Evolutionary conservation across 352 stramenopile genomes (phyloP), one percentile per base, ranked within the genome.

Genomic region (Pythium brachiatum): DNA sequence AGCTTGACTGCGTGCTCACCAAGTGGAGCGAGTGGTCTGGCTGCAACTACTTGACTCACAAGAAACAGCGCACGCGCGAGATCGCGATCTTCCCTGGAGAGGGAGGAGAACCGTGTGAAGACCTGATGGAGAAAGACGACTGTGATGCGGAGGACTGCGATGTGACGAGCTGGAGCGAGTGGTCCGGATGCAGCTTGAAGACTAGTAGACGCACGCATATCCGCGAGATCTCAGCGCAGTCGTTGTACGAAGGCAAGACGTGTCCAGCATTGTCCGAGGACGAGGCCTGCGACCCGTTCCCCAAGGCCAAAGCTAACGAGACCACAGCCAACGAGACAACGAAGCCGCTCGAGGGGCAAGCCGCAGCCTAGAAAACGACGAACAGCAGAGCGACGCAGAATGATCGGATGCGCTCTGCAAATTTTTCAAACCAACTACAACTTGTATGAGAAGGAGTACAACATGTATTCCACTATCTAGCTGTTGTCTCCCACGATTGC

Each of bases 131-230:
- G 16, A 27, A 58, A 0, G 53, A 18, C 1, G 18, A 16, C 0
- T 90, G 81, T 34, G 79, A 89, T 46, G 57, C 66, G 5, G 50
- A 81, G 20, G 53, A 86, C 56, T 90, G 79, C 57, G 26, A 34
- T 0, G 66, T 85, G 7, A 64, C 60, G 2, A 51, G 70, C 3
- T 90, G 81, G 81, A 79, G 66, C 11, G 73, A 69, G 27, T 87
- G 75, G 73, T 81, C 69, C 0, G 76, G 73, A 0, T 89, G 79
- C 73, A 80, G 69, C 34, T 52, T 74, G 48, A 83, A 81, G 59
- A 83, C 70, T 29, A 82, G 61, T 53, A 66, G 57, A 38, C 70
- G 46, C 6, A 68, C 58, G 2, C 74, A 57, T 15, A 53, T 78
- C 29, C 76, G 76, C 9, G 51, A 69, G 7, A 60, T 86, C 20